Base-by-base conservation (phyloP, 2,329 filamentous ascomycete species). In the Aureobasidium sp. region DNA sequence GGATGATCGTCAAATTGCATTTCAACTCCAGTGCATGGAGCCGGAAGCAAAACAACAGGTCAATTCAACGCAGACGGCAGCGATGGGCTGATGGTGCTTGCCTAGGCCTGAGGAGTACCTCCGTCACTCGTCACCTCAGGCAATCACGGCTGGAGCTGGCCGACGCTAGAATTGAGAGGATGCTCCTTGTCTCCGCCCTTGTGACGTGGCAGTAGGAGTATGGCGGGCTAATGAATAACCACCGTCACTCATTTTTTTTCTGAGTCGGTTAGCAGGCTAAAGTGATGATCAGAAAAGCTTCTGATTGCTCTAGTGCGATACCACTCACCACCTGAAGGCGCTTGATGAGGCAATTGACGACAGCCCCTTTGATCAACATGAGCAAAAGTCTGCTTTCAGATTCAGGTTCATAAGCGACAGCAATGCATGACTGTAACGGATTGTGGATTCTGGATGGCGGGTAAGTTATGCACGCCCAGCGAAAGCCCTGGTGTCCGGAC, bases 131-230 rank as follows among this genome's bases (percentile, higher is more conserved):
- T 73, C 74, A 72, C 52, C 52, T 58, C 36, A 45, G 53, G 44
- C 53, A 48, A 62, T 62, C 60, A 57, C 27, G 45, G 41, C 53
- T 53, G 71, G 67, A 71, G 71, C 67, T 70, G 68, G 70, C 68
- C 67, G 68, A 76, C 75, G 74, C 76, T 78, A 78, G 76, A 73
- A 74, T 73, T 71, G 73, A 74, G 75, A 75, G 77, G 72, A 72
- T 73, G 72, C 75, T 58, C 52, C 37, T 51, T 73, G 73, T 78
- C 76, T 77, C 75, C 77, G 77, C 79, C 76, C 77, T 74, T 77
- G 77, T 79, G 77, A 80, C 78, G 78, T 80, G 78, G 78, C 77
- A 74, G 73, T 65, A 72, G 70, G 70, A 75, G 65, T 70, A 62
- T 71, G 69, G 70, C 66, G 66, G 65, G 65, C 64, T 64, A 51